Percentiles rank a stretch among this genome's conserved stretches.
Evolutionary conservation across 352 stramenopile species (phyloP).

Genomic region (Phytophthora chlamydospora): DNA sequence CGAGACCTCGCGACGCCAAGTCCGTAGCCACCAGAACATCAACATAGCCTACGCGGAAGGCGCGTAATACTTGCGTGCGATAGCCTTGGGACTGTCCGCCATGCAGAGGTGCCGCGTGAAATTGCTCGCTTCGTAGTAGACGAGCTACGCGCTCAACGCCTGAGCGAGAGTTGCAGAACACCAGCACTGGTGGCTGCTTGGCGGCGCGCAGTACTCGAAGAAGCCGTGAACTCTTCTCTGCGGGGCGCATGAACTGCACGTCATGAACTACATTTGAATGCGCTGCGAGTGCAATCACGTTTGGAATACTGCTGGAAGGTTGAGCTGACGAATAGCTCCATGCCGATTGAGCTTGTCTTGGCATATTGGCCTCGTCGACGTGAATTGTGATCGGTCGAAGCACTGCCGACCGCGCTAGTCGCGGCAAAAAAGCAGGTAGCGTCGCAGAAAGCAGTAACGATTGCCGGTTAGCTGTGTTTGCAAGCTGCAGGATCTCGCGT

Average conservation of each 20-base stretch:
- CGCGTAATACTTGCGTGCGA: conserved; percentile 51
- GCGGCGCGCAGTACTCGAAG: conserved; percentile 70
- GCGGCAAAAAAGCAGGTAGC: conserved; percentile 87
- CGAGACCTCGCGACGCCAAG: conserved; percentile 86
- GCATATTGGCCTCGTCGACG: conserved; percentile 64
- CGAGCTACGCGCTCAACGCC: conserved; percentile 93
- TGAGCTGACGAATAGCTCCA: not conserved
- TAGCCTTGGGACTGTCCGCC: conserved; percentile 85
- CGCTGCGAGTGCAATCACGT: conserved; percentile 22
- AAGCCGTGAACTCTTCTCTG: conserved; percentile 50
- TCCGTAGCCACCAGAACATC: conserved; percentile 93
- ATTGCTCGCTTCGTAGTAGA: conserved; percentile 94
- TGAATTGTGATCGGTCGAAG: conserved; percentile 92
- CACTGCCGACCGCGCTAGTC: conserved; percentile 93
- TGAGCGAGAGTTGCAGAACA: conserved; percentile 98
- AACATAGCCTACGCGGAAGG: conserved; percentile 57
- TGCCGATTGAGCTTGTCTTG: conserved; percentile 1
- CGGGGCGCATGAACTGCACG: conserved; percentile 62
- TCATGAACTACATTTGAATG: conserved; percentile 89
- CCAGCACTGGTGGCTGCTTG: conserved; percentile 91
- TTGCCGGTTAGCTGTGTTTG: conserved; percentile 70
- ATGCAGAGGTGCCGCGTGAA: conserved; percentile 96
- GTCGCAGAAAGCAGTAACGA: conserved; percentile 96
- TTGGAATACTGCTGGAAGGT: not conserved
- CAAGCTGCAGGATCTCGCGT: conserved; percentile 90